A percentile compares a stretch with the other conserved stretches of the same genome.
phyloP scores from a whole-genome alignment of 768 basidiomycete species.

The Saitozyma sp. region DNA sequence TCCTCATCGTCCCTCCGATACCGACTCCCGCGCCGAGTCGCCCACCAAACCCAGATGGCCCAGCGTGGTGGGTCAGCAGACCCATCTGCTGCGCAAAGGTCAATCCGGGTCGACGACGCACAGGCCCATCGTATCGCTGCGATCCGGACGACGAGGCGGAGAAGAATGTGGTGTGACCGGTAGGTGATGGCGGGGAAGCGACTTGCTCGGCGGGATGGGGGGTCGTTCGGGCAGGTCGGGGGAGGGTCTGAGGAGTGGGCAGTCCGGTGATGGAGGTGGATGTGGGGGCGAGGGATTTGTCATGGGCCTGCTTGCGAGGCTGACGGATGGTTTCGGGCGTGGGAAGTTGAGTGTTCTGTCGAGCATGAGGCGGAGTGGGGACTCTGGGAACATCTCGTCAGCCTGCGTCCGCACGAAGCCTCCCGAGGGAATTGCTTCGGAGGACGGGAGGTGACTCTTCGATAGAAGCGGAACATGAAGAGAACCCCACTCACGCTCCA shows the following conservation, averaged over 20 bases:
- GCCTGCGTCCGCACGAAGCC: not conserved
- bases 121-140: constrained; percentile 10
- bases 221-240: constrained; percentile 15
- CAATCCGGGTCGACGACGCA: constrained; percentile 37
- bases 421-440: not conserved
- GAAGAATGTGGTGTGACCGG: constrained; percentile 43
- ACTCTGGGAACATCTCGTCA: constrained; percentile 15
- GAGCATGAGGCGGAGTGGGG: constrained; percentile 30
- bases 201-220: not conserved
- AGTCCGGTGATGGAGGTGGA: constrained; percentile 8
- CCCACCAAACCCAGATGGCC: not conserved
- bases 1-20: constrained; percentile 30
- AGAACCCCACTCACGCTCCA: constrained; percentile 17
- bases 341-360: constrained; percentile 27
- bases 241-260: constrained; percentile 45
- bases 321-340: constrained; percentile 36
- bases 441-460: not conserved
- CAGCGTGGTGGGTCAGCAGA: constrained; percentile 10
- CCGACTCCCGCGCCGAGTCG: constrained; percentile 34
- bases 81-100: constrained; percentile 48
- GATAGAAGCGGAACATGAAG: not conserved
- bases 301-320: constrained; percentile 18
- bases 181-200: constrained; percentile 21
- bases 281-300: not conserved
- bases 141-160: constrained; percentile 17